Percentiles rank a stretch among this genome's conserved stretches.
These are phyloP conservation scores for Penicillium angulare DNA, from an alignment of 495 filamentous ascomycete genomes.

Conservation along the genomic window DNA sequence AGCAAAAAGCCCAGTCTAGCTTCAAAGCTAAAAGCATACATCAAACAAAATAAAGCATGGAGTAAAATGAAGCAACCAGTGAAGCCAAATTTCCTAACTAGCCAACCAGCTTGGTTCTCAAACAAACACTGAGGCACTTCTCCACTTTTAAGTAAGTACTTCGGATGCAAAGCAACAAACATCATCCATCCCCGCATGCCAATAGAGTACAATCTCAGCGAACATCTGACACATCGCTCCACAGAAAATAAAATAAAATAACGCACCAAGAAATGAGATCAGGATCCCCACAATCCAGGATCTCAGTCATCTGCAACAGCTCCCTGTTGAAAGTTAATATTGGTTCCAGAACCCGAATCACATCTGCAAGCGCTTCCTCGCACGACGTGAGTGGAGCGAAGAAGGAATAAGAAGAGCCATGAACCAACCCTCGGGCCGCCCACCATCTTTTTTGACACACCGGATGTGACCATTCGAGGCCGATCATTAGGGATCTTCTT, in stretches of 20 bases:
- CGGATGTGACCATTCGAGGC: slow-evolving; percentile 17
- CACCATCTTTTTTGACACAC: slow-evolving; percentile 11
- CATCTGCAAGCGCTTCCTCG: slow-evolving; percentile 13
- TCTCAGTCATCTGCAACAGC: slow-evolving; percentile 14
- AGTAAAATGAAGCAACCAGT: not conserved
- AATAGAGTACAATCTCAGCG: no score
- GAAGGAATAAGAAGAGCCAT: not conserved
- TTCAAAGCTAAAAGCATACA: no score
- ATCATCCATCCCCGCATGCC: slow-evolving; percentile 3
- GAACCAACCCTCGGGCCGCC: slow-evolving; percentile 6
- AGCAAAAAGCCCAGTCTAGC: no score
- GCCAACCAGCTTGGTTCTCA: no score
- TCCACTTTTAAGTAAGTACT: no score
- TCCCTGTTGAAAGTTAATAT: not conserved
- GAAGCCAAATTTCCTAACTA: no score
- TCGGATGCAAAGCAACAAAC: no score
- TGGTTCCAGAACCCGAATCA: slow-evolving; percentile 6
- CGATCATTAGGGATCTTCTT: slow-evolving; percentile 17
- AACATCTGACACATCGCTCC: slow-evolving; percentile 20
- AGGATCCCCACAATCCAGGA: not conserved
- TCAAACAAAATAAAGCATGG: not conserved
- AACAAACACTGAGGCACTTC: no score
- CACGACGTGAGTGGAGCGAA: slow-evolving; percentile 11
- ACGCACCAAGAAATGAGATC: slow-evolving; percentile 10
- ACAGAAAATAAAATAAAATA: slow-evolving; percentile 1